phyloP scores from a whole-genome alignment of 345 rosid species.

The Melaleuca alternifolia region DNA sequence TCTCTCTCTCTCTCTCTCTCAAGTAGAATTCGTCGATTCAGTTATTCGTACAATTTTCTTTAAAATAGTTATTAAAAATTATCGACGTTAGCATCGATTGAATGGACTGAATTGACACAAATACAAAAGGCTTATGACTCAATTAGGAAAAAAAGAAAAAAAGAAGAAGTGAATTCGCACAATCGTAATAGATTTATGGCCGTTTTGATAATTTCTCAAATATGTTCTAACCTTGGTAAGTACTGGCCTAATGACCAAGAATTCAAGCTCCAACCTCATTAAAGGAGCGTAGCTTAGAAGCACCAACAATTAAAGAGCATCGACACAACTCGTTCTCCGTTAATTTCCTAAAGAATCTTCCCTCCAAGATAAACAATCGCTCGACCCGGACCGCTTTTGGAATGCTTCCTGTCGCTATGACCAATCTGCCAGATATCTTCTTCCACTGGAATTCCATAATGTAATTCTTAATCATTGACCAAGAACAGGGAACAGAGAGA shows the following conservation, averaged over 20 bases:
- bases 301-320: neutral
- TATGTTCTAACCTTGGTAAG: neutral
- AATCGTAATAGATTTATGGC: no score
- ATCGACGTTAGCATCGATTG: fast-evolving
- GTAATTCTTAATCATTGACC: neutral
- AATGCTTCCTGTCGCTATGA: neutral
- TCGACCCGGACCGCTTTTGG: neutral
- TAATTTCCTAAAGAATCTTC: neutral
- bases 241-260: fast-evolving
- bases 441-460: neutral
- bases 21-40: no score
- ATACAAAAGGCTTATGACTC: no score
- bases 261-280: neutral
- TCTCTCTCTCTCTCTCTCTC: no score
- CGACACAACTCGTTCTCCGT: neutral
- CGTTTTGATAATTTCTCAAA: no score
- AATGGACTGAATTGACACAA: fast-evolving
- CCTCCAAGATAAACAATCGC: neutral
- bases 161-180: fast-evolving
- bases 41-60: no score
- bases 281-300: neutral
- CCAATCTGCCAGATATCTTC: neutral
- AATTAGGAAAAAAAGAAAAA: no score
- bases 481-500: neutral
- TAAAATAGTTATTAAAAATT: fast-evolving